A percentile compares a stretch with the other conserved stretches of the same genome.
Evolutionary conservation across 2,329 filamentous ascomycete genomes (phyloP).

Genomic region (Ustulina deusta): DNA sequence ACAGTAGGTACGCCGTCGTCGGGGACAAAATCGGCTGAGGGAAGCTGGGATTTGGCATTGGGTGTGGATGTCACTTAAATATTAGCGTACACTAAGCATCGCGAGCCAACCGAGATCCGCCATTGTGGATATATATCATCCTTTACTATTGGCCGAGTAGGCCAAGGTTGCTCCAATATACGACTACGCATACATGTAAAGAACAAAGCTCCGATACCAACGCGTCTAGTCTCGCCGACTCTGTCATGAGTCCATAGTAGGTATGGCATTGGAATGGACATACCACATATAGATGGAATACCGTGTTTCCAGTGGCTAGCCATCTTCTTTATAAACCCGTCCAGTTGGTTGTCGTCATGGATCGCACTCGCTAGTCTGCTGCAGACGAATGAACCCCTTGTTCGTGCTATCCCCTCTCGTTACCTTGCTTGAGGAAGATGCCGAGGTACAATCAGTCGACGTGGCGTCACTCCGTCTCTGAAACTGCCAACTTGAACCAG

Average conservation of each 20-base stretch:
- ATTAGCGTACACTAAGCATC: no score
- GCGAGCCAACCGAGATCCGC: no score
- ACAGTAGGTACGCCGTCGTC: no score
- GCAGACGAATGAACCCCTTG: background rate
- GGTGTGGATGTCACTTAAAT: no score
- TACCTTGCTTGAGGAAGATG: background rate
- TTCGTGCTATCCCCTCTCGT: conserved; percentile 1
- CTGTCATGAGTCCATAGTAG: background rate
- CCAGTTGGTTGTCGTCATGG: background rate
- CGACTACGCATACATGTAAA: no score
- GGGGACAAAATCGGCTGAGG: no score
- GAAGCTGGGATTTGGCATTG: no score
- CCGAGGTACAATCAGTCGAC: conserved; percentile 23
- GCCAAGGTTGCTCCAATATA: conserved; percentile 3
- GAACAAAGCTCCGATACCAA: background rate
- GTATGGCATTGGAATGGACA: background rate
- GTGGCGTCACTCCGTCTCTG: background rate
- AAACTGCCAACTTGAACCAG: background rate
- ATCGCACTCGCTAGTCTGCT: background rate
- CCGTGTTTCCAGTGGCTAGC: background rate
- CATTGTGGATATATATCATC: no score
- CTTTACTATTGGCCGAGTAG: conserved; percentile 14
- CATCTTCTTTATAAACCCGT: background rate
- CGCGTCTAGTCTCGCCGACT: background rate
- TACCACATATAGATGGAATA: background rate